Conservation (phyloP, 257 asterid genomes). For the Paulownia fortunei region DNA sequence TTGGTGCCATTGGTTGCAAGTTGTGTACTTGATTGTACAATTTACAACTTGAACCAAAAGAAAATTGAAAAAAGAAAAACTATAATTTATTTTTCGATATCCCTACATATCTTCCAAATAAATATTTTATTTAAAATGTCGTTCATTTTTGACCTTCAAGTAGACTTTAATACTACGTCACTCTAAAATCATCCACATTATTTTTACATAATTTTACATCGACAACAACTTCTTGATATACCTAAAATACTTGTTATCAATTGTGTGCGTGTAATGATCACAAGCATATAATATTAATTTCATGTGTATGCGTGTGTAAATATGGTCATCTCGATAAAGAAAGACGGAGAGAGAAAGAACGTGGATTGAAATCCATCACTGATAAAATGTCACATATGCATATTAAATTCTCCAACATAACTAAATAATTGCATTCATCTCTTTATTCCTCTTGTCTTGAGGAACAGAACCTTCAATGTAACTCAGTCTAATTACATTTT, state of each 20-base stretch:
- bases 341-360: slow-evolving; percentile 11
- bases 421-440: neutral
- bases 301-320: neutral
- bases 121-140: too few relatives aligned
- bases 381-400: too few relatives aligned
- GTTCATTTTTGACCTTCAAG: too few relatives aligned
- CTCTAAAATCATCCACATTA: slow-evolving; percentile 3
- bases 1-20: too few relatives aligned
- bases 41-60: too few relatives aligned
- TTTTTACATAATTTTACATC: neutral
- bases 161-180: neutral
- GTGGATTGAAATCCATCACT: slow-evolving; percentile 15
- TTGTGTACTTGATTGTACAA: too few relatives aligned
- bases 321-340: slow-evolving; percentile 8
- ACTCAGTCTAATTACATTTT: neutral
- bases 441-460: neutral
- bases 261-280: slow-evolving; percentile 2
- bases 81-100: too few relatives aligned
- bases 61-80: too few relatives aligned
- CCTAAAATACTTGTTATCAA: neutral
- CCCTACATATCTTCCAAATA: too few relatives aligned
- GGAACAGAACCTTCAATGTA: neutral
- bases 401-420: neutral
- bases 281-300: neutral
- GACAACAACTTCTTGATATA: neutral